Evolutionary conservation across 2,329 filamentous ascomycete species (phyloP).

Genomic region (Exophiala bonariae): DNA sequence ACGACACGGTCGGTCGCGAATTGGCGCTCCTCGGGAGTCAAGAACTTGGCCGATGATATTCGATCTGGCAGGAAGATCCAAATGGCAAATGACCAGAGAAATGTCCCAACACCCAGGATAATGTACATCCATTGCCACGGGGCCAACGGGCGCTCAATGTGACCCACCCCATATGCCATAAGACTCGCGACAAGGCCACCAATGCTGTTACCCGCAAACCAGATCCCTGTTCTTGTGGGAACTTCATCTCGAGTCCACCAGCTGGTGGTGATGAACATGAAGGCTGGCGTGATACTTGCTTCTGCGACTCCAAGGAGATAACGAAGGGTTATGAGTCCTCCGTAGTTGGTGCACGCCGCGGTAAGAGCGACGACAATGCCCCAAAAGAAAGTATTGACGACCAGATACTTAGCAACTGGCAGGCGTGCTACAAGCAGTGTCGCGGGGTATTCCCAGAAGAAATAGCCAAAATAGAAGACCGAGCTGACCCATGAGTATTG

Average conservation of each 20-base stretch:
- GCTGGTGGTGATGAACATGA: conserved; percentile 52
- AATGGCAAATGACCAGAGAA: conserved; percentile 39
- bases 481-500: conserved; percentile 2
- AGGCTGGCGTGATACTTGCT: conserved; percentile 49
- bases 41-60: conserved; percentile 32
- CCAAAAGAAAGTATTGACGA: conserved; percentile 33
- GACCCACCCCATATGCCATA: conserved; percentile 9
- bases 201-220: conserved; percentile 20
- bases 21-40: conserved; percentile 37
- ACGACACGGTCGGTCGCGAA: conserved; percentile 42
- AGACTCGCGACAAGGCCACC: conserved; percentile 7
- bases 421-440: conserved; percentile 41
- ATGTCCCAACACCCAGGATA: conserved; percentile 43
- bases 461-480: conserved; percentile 46
- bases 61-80: conserved; percentile 41
- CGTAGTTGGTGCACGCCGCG: conserved; percentile 43
- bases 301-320: conserved; percentile 51
- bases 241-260: conserved; percentile 48
- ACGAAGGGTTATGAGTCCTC: conserved; percentile 42
- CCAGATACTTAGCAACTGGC: conserved; percentile 22
- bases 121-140: conserved; percentile 42
- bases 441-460: conserved; percentile 32
- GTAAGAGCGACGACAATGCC: conserved; percentile 45
- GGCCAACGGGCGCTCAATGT: conserved; percentile 21
- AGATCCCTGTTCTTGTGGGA: conserved; percentile 28